Evolutionary conservation across 2,329 filamentous ascomycete genomes (phyloP).

Genomic region (Hymenoscyphus fructigenus): DNA sequence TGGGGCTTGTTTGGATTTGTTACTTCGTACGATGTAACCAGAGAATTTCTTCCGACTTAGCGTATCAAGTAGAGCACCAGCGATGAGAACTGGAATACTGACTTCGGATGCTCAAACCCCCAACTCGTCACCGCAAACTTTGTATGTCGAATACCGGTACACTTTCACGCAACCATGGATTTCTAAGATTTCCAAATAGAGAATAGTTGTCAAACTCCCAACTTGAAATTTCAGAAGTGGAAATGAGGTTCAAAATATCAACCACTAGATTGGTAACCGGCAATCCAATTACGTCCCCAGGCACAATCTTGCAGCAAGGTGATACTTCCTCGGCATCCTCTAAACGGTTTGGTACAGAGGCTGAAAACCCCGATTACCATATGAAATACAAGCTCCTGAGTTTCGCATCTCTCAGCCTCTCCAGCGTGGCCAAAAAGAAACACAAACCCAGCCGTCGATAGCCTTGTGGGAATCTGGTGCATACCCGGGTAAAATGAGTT

Average conservation of each 20-base stretch:
- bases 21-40: background rate
- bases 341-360: background rate
- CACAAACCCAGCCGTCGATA: background rate
- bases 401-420: background rate
- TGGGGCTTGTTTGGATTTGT: too few species aligned
- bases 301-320: background rate
- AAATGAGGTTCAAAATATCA: background rate
- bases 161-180: too few species aligned
- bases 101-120: too few species aligned
- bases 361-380: background rate
- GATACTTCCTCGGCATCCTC: background rate
- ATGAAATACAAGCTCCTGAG: background rate
- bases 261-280: background rate
- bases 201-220: too few species aligned
- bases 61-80: background rate
- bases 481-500: background rate
- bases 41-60: background rate
- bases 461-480: background rate
- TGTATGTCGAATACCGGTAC: too few species aligned
- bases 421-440: too few species aligned
- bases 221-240: too few species aligned
- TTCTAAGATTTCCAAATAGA: too few species aligned
- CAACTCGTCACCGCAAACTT: too few species aligned
- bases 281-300: background rate
- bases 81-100: too few species aligned